Conservation (phyloP, 176 grass and related monocot species). For the Eleusine indica region DNA sequence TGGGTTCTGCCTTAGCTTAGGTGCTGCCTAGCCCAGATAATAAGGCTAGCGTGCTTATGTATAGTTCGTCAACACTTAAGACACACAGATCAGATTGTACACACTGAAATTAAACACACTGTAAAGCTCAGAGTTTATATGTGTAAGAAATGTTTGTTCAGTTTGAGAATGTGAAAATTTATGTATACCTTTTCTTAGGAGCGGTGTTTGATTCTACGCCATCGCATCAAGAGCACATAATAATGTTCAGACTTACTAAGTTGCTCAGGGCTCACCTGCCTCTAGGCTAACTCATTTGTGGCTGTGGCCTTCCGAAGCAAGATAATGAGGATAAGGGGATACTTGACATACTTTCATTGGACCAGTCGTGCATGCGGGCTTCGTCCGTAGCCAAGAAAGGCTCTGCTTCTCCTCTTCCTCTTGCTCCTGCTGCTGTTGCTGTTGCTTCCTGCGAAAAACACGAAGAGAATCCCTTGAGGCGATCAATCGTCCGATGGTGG, state of each 20-base stretch:
- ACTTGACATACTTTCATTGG: background rate
- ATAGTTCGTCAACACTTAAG: conserved; percentile 39
- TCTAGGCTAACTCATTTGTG: conserved; percentile 38
- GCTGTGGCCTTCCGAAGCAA: conserved; percentile 24
- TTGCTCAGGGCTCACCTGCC: background rate
- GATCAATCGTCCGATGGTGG: conserved; percentile 39
- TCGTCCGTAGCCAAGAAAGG: background rate
- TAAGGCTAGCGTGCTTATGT: conserved; percentile 37
- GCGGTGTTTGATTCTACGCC: background rate
- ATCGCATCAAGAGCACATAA: background rate
- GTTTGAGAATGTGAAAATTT: background rate
- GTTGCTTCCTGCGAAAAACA: background rate
- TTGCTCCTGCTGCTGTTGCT: background rate
- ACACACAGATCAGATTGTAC: conserved; percentile 25
- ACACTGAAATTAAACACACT: background rate
- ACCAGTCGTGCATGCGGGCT: conserved; percentile 1
- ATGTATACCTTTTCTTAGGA: background rate
- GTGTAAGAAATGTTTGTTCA: background rate
- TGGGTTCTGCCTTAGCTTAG: conserved; percentile 6
- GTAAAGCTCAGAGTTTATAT: background rate
- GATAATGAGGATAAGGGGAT: conserved; percentile 49
- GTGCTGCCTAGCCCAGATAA: conserved; percentile 30
- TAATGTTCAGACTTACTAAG: background rate
- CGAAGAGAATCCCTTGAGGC: background rate
- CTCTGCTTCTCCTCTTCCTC: background rate